phyloP scores from a whole-genome alignment of 495 filamentous ascomycete genomes.

The Chaetomium tenue region DNA sequence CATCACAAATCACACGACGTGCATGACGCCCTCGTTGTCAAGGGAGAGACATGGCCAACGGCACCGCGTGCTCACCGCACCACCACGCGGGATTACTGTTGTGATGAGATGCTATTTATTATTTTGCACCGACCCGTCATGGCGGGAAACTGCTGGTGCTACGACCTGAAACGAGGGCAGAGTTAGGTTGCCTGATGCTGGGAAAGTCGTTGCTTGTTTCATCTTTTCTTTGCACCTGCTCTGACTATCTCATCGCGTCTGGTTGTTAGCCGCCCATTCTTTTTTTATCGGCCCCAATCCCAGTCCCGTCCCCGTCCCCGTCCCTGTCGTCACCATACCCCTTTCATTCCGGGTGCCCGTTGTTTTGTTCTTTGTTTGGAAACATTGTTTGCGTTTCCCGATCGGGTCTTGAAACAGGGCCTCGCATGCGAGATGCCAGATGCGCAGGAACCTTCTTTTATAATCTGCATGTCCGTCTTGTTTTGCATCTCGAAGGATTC shows the following conservation, averaged over 20 bases:
- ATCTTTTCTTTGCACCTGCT: constrained; percentile 5
- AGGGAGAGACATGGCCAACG: not conserved
- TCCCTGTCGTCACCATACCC: not conserved
- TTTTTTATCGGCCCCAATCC: constrained; percentile 26
- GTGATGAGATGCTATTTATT: constrained; percentile 13
- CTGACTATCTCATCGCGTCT: constrained; percentile 7
- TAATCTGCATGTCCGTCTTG: constrained; percentile 10
- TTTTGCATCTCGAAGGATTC: constrained; percentile 3
- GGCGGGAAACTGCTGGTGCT: constrained; percentile 5
- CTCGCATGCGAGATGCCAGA: constrained; percentile 1
- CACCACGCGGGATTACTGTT: not conserved
- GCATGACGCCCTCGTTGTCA: constrained; percentile 4
- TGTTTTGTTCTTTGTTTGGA: constrained; percentile 20
- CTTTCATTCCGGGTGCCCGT: not conserved
- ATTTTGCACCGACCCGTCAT: constrained; percentile 12
- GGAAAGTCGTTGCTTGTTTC: constrained; percentile 17
- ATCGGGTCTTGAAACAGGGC: constrained; percentile 17
- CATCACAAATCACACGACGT: constrained; percentile 19
- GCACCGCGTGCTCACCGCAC: constrained; percentile 5
- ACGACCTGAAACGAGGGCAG: constrained; percentile 16
- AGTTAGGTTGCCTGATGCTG: not conserved
- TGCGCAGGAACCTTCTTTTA: constrained; percentile 7
- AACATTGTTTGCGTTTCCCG: constrained; percentile 4
- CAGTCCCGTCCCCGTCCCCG: not conserved
- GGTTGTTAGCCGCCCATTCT: constrained; percentile 28